phyloP scores from a whole-genome alignment of 1,284 basidiomycete genomes.

The Boletus hoseneyae region DNA sequence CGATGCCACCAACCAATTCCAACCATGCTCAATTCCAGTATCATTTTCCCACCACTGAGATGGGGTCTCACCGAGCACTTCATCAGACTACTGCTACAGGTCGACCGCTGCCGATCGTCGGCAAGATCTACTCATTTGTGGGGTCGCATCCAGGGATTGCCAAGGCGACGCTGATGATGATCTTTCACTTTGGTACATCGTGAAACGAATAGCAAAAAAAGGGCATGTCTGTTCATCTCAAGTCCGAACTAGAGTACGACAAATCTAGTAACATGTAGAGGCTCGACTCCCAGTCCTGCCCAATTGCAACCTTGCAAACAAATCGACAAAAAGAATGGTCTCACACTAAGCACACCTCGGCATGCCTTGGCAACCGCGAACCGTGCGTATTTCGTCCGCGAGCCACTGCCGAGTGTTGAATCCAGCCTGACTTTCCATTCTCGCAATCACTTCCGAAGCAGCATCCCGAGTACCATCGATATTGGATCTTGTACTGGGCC shows the following conservation, averaged over 20 bases:
- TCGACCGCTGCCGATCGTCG: neutral
- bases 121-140: neutral
- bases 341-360: conserved; percentile 7
- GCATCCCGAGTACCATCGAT: conserved; percentile 13
- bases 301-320: conserved; percentile 11
- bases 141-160: neutral
- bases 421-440: conserved; percentile 22
- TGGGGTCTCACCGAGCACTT: conserved; percentile 6
- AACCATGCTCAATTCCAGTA: conserved; percentile 22
- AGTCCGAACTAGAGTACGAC: conserved; percentile 10
- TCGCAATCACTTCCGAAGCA: conserved; percentile 23
- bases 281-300: neutral
- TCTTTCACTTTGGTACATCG: no score
- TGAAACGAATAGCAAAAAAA: no score
- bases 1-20: conserved; percentile 13
- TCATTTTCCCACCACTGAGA: conserved; percentile 21
- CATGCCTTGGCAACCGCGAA: conserved; percentile 5
- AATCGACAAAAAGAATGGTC: conserved; percentile 18
- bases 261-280: conserved; percentile 15
- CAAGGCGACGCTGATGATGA: neutral
- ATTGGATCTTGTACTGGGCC: neutral
- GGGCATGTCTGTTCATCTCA: no score
- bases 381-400: conserved; percentile 1
- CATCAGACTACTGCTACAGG: no score
- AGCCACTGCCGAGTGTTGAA: conserved; percentile 4